Evolutionary conservation across 2,329 filamentous ascomycete species (phyloP).

Genomic region (Penicillium sp.): DNA sequence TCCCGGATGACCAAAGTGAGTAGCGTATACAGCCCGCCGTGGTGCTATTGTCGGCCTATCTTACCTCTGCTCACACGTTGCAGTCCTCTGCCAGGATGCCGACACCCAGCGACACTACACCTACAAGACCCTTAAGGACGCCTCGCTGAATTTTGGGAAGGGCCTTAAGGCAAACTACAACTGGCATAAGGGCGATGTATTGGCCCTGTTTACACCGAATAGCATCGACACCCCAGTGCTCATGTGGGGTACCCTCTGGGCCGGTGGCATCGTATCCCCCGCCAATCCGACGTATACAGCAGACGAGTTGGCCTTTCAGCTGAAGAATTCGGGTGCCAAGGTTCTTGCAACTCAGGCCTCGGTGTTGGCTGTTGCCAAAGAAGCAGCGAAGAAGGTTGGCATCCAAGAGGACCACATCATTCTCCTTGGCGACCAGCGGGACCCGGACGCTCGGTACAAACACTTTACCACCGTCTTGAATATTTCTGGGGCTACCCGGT

Average conservation of each 20-base stretch:
- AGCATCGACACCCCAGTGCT: constrained; percentile 75
- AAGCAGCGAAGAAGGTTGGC: constrained; percentile 67
- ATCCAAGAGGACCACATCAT: constrained; percentile 71
- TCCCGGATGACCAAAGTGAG: constrained; percentile 70
- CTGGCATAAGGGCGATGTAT: constrained; percentile 79
- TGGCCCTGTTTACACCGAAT: constrained; percentile 81
- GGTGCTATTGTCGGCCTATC: neutral
- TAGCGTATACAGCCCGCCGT: neutral
- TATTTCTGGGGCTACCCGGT: constrained; percentile 57
- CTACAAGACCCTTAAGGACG: constrained; percentile 62
- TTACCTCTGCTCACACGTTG: neutral
- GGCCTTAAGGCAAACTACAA: constrained; percentile 71
- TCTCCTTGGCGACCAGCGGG: constrained; percentile 63
- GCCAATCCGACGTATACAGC: constrained; percentile 85
- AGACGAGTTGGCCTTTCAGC: constrained; percentile 79
- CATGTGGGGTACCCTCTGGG: constrained; percentile 78
- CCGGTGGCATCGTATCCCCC: constrained; percentile 76
- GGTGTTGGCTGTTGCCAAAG: constrained; percentile 61
- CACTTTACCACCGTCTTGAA: constrained; percentile 72
- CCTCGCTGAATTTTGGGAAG: constrained; percentile 72
- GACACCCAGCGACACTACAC: constrained; percentile 69
- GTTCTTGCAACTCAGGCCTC: constrained; percentile 70
- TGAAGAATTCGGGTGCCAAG: constrained; percentile 73
- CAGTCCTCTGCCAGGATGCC: constrained; percentile 75
- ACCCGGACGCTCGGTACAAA: constrained; percentile 58